phyloP scores from a whole-genome alignment of 192 early-diverging fungal genomes.

The Coemansia sp. region DNA sequence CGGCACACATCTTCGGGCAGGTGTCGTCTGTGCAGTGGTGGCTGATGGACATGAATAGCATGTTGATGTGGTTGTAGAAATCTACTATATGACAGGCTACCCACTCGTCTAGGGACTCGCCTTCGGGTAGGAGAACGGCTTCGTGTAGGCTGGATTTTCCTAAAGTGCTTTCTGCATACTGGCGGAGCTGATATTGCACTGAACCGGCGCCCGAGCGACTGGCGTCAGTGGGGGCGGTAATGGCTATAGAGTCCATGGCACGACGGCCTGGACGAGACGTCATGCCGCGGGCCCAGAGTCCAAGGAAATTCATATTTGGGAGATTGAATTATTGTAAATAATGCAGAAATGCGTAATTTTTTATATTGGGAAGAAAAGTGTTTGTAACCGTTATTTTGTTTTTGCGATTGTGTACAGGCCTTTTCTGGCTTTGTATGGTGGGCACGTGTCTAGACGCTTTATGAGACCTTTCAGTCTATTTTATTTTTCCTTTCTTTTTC shows the following conservation, averaged over 20 bases:
- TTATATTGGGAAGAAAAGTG: not conserved
- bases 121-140: constrained; percentile 82
- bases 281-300: constrained; percentile 55
- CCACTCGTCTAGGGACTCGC: constrained; percentile 92
- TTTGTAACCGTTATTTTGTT: not conserved
- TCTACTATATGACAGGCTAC: constrained; percentile 91
- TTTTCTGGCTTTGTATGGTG: constrained; percentile 2
- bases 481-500: constrained; percentile 8
- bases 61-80: constrained; percentile 96
- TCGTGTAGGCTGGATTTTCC: constrained; percentile 77
- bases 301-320: constrained; percentile 44
- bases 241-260: constrained; percentile 54
- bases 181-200: constrained; percentile 57
- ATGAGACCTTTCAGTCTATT: constrained; percentile 1
- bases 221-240: constrained; percentile 3
- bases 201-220: constrained; percentile 20
- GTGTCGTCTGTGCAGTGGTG: constrained; percentile 86
- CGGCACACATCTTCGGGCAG: constrained; percentile 93
- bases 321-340: not conserved
- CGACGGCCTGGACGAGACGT: constrained; percentile 48
- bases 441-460: not conserved
- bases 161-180: constrained; percentile 72
- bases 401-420: not conserved
- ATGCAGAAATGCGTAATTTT: not conserved
- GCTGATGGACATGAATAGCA: constrained; percentile 85